Evolutionary conservation across 345 rosid species (phyloP).

Genomic region (Corymbia maculata): DNA sequence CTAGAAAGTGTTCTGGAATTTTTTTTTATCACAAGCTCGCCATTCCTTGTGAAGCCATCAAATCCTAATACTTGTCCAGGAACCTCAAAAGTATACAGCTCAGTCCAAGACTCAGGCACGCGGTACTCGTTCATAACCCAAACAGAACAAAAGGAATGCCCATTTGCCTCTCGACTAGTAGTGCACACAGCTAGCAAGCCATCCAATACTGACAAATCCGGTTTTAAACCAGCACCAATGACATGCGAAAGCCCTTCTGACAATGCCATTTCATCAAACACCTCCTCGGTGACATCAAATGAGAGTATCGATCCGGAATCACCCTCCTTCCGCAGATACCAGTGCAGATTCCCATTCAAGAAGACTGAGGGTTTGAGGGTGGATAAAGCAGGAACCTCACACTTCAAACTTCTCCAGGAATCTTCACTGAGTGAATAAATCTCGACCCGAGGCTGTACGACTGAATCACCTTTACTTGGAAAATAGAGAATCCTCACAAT

Average conservation of each 20-base stretch:
- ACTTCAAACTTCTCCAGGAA: background rate
- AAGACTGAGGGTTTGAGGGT: background rate
- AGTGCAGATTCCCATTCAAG: background rate
- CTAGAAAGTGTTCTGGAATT: background rate
- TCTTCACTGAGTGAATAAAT: background rate
- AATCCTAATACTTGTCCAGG: fast-evolving
- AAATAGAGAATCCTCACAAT: background rate
- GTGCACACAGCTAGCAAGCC: background rate
- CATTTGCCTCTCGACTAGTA: background rate
- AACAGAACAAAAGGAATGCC: background rate
- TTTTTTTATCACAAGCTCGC: background rate
- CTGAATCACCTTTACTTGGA: too few species aligned
- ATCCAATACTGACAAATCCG: background rate
- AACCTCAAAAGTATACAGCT: background rate
- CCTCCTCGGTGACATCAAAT: background rate
- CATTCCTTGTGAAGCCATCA: background rate
- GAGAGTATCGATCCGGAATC: background rate
- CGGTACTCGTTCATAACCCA: background rate
- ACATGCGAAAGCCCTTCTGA: background rate
- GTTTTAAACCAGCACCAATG: background rate
- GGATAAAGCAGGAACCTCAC: background rate
- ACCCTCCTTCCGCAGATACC: background rate
- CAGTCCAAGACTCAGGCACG: background rate
- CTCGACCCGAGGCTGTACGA: background rate
- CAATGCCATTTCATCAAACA: background rate